phyloP scores from a whole-genome alignment of 164 flowering plant genomes.

The Stephania yunnanensis region DNA sequence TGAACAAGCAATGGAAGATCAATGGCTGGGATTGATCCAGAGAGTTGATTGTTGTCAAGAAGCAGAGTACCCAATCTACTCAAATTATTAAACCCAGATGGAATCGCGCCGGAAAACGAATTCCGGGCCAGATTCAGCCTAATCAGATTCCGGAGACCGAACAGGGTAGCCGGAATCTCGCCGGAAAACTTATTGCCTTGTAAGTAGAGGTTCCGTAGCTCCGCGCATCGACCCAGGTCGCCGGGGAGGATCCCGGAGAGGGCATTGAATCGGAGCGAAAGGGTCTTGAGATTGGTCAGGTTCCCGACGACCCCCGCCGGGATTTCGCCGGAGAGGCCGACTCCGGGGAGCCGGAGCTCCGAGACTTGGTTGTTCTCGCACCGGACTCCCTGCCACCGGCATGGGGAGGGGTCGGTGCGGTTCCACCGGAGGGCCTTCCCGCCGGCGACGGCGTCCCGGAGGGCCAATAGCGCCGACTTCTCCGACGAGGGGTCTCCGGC shows the following conservation, averaged over 20 bases:
- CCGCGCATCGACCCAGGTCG: constrained; percentile 42
- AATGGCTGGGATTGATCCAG: constrained; percentile 53
- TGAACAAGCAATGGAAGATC: constrained; percentile 29
- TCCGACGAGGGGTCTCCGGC: constrained; percentile 38
- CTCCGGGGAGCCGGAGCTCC: constrained; percentile 63
- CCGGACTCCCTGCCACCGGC: constrained; percentile 52
- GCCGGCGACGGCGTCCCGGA: constrained; percentile 42
- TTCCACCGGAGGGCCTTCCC: constrained; percentile 63
- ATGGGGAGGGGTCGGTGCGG: constrained; percentile 26
- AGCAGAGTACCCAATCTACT: constrained; percentile 44
- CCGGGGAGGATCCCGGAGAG: constrained; percentile 54
- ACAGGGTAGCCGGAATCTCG: constrained; percentile 43
- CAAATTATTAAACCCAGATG: constrained; percentile 37
- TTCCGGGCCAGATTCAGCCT: constrained; percentile 58
- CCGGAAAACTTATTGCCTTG: constrained; percentile 67
- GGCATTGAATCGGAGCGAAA: constrained; percentile 63
- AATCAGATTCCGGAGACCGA: constrained; percentile 37
- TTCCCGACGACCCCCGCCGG: constrained; percentile 48
- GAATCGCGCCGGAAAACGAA: constrained; percentile 56
- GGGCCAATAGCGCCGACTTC: constrained; percentile 46
- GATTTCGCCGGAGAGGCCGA: constrained; percentile 44
- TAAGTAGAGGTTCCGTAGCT: constrained; percentile 53
- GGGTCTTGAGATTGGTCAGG: constrained; percentile 46
- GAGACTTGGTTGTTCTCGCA: constrained; percentile 44
- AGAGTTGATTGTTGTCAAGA: constrained; percentile 42